Evolutionary conservation across 805 yeast species (phyloP), one percentile per base, ranked within the genome.

Genomic region (Barnettozyma salicaria): DNA sequence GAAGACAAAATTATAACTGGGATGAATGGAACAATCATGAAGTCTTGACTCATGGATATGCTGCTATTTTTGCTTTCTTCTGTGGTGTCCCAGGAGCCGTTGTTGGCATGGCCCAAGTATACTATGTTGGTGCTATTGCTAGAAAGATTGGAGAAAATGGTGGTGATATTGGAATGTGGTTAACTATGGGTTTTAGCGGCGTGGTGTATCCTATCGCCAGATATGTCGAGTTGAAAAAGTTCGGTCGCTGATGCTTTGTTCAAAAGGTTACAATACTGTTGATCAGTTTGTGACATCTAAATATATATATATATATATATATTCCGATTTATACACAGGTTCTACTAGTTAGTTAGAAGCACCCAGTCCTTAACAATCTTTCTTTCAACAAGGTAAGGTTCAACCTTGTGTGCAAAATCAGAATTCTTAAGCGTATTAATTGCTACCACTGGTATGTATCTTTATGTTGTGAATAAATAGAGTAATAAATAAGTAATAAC

Each of bases 101-200:
- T 3, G 62, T 86, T 16, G 95, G 95, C 6, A 87, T 87, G 96
- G 70, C 83, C 19, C 96, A 87, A 57, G 82, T 78, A 6, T 87
- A 87, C 59, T 87, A 81, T 69, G 65, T 72, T 6, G 96, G 95
- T 0, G 86, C 86, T 0, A 48, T 86, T 9, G 94, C 95, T 10
- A 58, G 58, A 20, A 49, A 64, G 5, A 63, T 82, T 12, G 94
- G 94, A 16, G 77, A 68, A 6, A 57, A 59, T 43, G 88, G 84
- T 39, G 94, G 87, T 14, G 96, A 87, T 56, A 56, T 87, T 27
- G 96, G 92, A 18, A 78, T 80, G 74, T 83, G 89, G 77, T 56
- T 86, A 25, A 67, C 82, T 11, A 73, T 82, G 74, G 92, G 77
- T 0, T 76, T 87, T 47, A 65, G 87, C 4, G 81, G 78, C 0